Base-by-base conservation (phyloP, 495 filamentous ascomycete species). In the Beverwykella pulmonaria region DNA sequence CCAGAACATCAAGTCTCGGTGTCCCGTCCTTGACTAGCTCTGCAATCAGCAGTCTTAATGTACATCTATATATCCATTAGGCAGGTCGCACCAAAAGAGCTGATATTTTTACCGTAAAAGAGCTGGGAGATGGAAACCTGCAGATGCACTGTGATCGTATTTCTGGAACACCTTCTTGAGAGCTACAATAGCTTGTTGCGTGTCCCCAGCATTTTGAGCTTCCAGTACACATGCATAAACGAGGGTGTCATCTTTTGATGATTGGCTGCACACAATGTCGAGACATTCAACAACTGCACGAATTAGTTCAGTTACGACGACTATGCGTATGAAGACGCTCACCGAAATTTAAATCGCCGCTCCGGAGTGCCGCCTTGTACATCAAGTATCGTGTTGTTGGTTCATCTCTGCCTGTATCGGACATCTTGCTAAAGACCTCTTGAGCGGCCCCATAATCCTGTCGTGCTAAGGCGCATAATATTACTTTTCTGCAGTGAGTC, bases 181-280 rank as follows among this genome's bases (percentile, higher is more conserved):
- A 7, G 85, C 82, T 14, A 76, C 74, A 27, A 89, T 76, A 4
- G 86, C 84, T 58, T 85, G 80, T 8, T 68, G 62, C 27, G 82
- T 85, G 64, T 91, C 83, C 1, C 88, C 86, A 0, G 77, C 74
- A 68, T 86, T 79, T 44, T 92, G 86, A 3, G 92, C 88, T 69
- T 93, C 91, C 1, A 89, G 75, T 61, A 88, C 86, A 68, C 92
- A 94, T 0, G 91, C 89, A 55, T 90, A 89, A 7, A 96, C 80
- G 59, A 89, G 84, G 25, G 75, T 80, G 8, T 82, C 78, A 59
- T 87, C 81, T 47, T 84, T 81, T 6, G 79, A 73, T 0, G 80
- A 77, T 25, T 76, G 63, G 44, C 78, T 73, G 39, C 74, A 80
- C 27, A 93, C 77, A 0, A 68, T 71, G 41, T 84, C 74, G 26